phyloP scores from a whole-genome alignment of 352 stramenopile genomes.

The Pythium brachiatum region DNA sequence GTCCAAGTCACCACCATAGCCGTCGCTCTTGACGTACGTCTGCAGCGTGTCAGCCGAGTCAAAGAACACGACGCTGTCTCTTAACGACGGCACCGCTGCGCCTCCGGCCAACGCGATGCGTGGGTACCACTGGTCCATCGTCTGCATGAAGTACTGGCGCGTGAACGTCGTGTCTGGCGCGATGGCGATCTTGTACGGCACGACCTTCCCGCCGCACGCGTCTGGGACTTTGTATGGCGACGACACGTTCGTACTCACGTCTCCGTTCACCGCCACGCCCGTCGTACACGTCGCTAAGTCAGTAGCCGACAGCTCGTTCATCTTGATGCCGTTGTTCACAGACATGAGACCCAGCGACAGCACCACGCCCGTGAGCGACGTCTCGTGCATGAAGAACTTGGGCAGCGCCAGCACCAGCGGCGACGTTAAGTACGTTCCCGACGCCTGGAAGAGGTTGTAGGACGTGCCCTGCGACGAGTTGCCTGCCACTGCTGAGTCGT shows the following conservation, averaged over 20 bases:
- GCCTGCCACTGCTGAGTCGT: slow-evolving; percentile 17
- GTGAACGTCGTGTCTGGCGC: slow-evolving; percentile 59
- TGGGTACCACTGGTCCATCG: slow-evolving; percentile 63
- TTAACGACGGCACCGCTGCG: slow-evolving; percentile 43
- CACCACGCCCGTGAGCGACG: slow-evolving; percentile 49
- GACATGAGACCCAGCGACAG: slow-evolving; percentile 47
- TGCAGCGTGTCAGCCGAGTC: too few relatives aligned
- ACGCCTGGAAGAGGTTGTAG: slow-evolving; percentile 55
- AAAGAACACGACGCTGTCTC: slow-evolving; percentile 46
- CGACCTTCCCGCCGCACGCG: slow-evolving; percentile 36
- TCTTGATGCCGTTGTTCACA: slow-evolving; percentile 31
- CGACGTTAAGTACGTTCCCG: slow-evolving; percentile 29
- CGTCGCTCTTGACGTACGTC: too few relatives aligned
- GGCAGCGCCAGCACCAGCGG: slow-evolving; percentile 30
- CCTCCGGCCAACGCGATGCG: slow-evolving; percentile 35
- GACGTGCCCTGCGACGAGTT: slow-evolving; percentile 34
- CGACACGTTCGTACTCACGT: slow-evolving; percentile 33
- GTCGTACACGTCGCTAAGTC: slow-evolving; percentile 31
- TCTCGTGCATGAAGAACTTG: slow-evolving; percentile 55
- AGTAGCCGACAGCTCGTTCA: slow-evolving; percentile 38
- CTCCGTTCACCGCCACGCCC: slow-evolving; percentile 28
- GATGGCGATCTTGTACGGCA: slow-evolving; percentile 62
- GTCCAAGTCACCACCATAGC: too few relatives aligned
- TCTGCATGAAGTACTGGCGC: slow-evolving; percentile 63
- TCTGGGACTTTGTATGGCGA: slow-evolving; percentile 39